These are phyloP conservation scores for Grigorovia humatica DNA, from an alignment of 805 yeast species.

Conservation along the genomic window DNA sequence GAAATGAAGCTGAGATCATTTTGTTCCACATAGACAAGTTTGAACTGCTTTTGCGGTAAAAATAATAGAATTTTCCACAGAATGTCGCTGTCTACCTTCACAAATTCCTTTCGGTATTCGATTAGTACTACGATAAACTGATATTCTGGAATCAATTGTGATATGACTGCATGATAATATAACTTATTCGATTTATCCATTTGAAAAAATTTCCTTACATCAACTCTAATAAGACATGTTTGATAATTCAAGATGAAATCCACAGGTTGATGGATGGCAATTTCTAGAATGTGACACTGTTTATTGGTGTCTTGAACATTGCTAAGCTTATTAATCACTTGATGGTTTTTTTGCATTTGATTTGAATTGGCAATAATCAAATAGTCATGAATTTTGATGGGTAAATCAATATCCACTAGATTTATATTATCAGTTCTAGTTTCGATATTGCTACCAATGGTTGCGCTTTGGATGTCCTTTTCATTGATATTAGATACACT, in stretches of 20 bases:
- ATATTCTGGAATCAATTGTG: slow-evolving; percentile 8
- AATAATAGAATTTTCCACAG: slow-evolving; percentile 18
- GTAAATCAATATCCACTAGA: not conserved
- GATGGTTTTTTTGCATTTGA: slow-evolving; percentile 7
- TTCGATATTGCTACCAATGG: not conserved
- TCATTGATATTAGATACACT: too few species aligned
- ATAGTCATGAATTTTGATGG: not conserved
- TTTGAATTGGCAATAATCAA: slow-evolving; percentile 9
- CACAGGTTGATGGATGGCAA: slow-evolving; percentile 4
- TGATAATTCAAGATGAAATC: slow-evolving; percentile 14
- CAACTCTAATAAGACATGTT: slow-evolving; percentile 13
- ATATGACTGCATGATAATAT: slow-evolving; percentile 9
- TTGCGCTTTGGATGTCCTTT: not conserved
- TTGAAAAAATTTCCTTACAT: slow-evolving; percentile 16
- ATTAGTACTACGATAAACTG: slow-evolving; percentile 10
- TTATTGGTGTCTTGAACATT: not conserved
- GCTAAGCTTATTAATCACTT: not conserved
- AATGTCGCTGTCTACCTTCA: slow-evolving; percentile 11
- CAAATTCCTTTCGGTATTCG: slow-evolving; percentile 8
- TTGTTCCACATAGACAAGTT: slow-evolving; percentile 3
- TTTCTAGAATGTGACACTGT: slow-evolving; percentile 10
- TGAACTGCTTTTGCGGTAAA: slow-evolving; percentile 5
- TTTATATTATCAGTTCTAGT: too few species aligned
- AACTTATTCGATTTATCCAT: slow-evolving; percentile 2
- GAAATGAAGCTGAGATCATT: not conserved